Evolutionary conservation across 164 flowering plant species (phyloP).

Genomic region (grape (Vitis vinifera)): DNA sequence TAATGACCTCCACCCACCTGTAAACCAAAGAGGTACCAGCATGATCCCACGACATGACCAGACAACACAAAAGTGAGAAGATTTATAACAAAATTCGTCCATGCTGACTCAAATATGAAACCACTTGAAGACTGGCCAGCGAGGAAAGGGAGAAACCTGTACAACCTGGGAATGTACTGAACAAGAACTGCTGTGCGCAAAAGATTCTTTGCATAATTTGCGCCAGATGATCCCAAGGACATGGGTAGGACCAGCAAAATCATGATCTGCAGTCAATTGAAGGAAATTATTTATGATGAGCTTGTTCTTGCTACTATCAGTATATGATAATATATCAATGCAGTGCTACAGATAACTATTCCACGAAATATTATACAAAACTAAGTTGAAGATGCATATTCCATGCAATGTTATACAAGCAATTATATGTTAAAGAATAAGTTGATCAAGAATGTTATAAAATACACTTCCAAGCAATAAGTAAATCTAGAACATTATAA

Average conservation of each 20-base stretch:
- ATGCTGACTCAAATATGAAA: conserved; percentile 92
- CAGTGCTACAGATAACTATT: not conserved
- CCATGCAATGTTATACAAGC: not conserved
- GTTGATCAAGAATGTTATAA: not conserved
- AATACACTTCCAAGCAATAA: not conserved
- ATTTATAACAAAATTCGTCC: conserved; percentile 90
- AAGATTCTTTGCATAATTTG: conserved; percentile 87
- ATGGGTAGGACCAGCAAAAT: conserved; percentile 53
- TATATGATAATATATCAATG: not conserved
- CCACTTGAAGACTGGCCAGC: conserved; percentile 79
- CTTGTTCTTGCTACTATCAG: not conserved
- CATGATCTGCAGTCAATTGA: conserved; percentile 48
- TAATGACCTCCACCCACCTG: conserved; percentile 52
- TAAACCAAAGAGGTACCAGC: conserved; percentile 92
- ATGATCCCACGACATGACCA: conserved; percentile 85
- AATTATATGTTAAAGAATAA: too few relatives aligned
- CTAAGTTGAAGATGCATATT: not conserved
- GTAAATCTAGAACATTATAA: not conserved
- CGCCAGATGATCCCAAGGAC: conserved; percentile 50
- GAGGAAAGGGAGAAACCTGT: conserved; percentile 67
- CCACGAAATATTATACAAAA: not conserved
- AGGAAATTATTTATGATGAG: not conserved
- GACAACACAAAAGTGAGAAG: conserved; percentile 75
- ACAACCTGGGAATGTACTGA: conserved; percentile 78
- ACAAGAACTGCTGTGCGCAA: conserved; percentile 67